A percentile compares a stretch with the other conserved stretches of the same genome.
Conservation (phyloP, 768 basidiomycete genomes). For the Amanita subjunquillea region DNA sequence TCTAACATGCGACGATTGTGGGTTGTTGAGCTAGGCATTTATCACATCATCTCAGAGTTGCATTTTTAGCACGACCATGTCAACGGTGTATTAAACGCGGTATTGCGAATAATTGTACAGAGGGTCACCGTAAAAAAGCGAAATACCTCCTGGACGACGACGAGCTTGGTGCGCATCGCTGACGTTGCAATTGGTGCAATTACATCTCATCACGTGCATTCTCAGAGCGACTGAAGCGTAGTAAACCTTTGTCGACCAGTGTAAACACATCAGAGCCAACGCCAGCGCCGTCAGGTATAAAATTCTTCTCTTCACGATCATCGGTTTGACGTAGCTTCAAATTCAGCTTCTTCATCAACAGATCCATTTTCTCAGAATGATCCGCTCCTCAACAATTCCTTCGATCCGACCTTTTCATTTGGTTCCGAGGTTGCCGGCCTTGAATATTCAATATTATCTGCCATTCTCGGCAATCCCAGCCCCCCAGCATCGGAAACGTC, state of each 20-base stretch:
- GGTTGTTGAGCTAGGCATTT: constrained; percentile 22
- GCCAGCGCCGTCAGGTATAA: constrained; percentile 25
- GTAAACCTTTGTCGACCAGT: constrained; percentile 21
- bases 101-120: constrained; percentile 78
- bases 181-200: constrained; percentile 16
- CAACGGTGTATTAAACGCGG: constrained; percentile 93
- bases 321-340: constrained; percentile 6
- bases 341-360: constrained; percentile 18
- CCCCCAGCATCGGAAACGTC: constrained; percentile 34
- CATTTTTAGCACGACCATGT: constrained; percentile 77
- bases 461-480: constrained; percentile 77
- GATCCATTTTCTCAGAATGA: constrained; percentile 47
- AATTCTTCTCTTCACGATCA: constrained; percentile 8
- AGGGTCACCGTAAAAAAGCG: constrained; percentile 95
- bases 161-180: constrained; percentile 61
- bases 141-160: constrained; percentile 94
- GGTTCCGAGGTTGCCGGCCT: constrained; percentile 87
- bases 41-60: constrained; percentile 8
- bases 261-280: constrained; percentile 21
- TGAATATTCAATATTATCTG: constrained; percentile 91
- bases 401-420: constrained; percentile 58
- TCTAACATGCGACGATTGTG: constrained; percentile 97
- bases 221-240: constrained; percentile 40
- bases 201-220: constrained; percentile 26
- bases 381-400: constrained; percentile 48